Evolutionary conservation across 2,329 filamentous ascomycete species (phyloP).

Genomic region (Neoscytalidium dimidiatum): DNA sequence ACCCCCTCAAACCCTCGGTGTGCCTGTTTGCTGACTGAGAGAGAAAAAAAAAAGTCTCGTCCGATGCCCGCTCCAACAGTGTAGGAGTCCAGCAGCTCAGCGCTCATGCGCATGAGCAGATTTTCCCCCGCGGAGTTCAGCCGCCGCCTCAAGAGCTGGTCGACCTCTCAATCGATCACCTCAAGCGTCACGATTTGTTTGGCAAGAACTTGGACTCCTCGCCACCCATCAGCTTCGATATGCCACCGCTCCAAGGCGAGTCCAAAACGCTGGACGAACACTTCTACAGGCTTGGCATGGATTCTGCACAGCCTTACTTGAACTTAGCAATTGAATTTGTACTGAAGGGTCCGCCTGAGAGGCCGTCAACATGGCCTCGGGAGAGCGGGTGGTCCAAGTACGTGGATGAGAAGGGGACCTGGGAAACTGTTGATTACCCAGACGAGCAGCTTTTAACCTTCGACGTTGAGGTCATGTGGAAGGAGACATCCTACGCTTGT

Average conservation of each 20-base stretch:
- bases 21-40: conserved; percentile 12
- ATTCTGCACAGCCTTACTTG: conserved; percentile 84
- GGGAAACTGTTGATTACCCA: conserved; percentile 74
- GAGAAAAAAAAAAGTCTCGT: conserved; percentile 34
- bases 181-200: conserved; percentile 80
- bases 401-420: conserved; percentile 64
- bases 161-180: conserved; percentile 76
- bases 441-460: conserved; percentile 84
- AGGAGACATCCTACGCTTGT: conserved; percentile 85
- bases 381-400: conserved; percentile 96
- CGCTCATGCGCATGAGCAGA: conserved; percentile 75
- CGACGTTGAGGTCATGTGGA: conserved; percentile 96
- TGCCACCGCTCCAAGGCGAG: conserved; percentile 74
- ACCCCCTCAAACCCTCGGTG: neutral
- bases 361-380: conserved; percentile 71
- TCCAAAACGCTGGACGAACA: conserved; percentile 80
- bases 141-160: conserved; percentile 71
- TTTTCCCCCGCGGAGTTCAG: conserved; percentile 66
- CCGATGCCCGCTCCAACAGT: conserved; percentile 76
- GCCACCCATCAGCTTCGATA: conserved; percentile 77
- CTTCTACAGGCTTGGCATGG: conserved; percentile 83
- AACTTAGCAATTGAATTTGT: conserved; percentile 74
- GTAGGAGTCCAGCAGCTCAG: conserved; percentile 95
- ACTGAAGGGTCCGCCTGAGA: conserved; percentile 57
- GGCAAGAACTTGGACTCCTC: conserved; percentile 83